Evolutionary conservation across 208 protist species (phyloP).

Genomic region (Trichomonas tenax): DNA sequence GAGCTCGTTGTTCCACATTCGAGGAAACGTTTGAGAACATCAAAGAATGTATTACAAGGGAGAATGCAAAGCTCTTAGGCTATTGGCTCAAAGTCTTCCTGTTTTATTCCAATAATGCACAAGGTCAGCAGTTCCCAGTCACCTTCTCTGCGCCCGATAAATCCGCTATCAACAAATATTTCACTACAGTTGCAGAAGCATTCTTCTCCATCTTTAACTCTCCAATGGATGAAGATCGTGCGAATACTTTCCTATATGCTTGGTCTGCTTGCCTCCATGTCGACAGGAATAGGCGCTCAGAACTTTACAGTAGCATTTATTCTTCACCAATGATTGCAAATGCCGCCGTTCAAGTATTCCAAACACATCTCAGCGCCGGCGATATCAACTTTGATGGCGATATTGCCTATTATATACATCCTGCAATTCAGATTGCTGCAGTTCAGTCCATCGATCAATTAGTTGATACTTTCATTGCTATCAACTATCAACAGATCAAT

Average conservation of each 20-base stretch:
- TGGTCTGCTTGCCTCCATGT: neutral
- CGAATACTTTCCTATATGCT: neutral
- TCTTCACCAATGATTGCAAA: neutral
- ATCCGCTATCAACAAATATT: neutral
- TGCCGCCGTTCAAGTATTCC: neutral
- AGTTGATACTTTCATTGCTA: neutral
- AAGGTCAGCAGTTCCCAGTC: neutral
- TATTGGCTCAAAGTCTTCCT: neutral
- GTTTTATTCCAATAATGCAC: neutral
- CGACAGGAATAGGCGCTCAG: neutral
- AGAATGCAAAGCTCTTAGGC: neutral
- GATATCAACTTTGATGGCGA: neutral
- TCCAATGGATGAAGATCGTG: neutral
- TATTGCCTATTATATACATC: neutral
- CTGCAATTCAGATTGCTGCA: neutral
- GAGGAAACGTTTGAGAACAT: neutral
- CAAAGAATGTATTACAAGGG: neutral
- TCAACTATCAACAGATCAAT: neutral
- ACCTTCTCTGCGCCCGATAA: neutral
- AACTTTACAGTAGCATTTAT: neutral
- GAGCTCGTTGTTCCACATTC: neutral
- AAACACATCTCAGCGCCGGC: neutral
- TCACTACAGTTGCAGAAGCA: neutral
- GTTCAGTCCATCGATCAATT: neutral
- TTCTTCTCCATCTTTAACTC: neutral